Evolutionary conservation across 139 green algal genomes (phyloP).

Genomic region (Chlorella sp.): DNA sequence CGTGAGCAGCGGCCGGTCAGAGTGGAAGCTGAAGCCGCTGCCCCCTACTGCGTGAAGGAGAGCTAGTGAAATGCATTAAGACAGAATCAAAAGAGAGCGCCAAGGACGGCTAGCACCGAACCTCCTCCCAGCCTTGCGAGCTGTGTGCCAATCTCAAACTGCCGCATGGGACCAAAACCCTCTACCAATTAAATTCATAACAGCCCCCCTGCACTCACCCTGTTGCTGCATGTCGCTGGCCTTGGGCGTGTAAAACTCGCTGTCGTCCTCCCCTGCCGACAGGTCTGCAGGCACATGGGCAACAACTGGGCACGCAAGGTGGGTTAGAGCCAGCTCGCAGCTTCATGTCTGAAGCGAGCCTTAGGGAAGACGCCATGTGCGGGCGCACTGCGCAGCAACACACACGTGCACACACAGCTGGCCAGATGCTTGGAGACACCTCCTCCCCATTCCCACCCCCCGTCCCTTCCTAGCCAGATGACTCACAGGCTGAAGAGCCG

Average conservation of each 20-base stretch:
- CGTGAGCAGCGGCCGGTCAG: slow-evolving; percentile 11
- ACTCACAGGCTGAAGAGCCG: slow-evolving; percentile 21
- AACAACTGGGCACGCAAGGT: not conserved
- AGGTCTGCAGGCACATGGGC: slow-evolving; percentile 6
- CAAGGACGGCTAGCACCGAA: too few species aligned
- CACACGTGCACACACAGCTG: too few species aligned
- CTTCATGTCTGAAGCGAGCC: too few species aligned
- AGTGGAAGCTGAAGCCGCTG: slow-evolving; percentile 30
- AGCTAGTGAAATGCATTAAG: not conserved
- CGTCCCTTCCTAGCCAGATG: too few species aligned
- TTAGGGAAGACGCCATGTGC: too few species aligned
- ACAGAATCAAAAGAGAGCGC: too few species aligned
- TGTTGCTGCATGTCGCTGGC: not conserved
- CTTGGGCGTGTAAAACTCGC: slow-evolving; percentile 27
- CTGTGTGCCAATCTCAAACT: not conserved
- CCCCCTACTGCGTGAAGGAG: not conserved
- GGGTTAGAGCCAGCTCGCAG: too few species aligned
- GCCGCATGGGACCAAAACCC: too few species aligned
- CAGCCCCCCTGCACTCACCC: not conserved
- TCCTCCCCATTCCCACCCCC: too few species aligned
- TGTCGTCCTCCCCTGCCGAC: slow-evolving; percentile 21
- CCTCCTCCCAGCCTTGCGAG: not conserved
- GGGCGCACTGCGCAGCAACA: too few species aligned
- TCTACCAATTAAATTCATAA: too few species aligned
- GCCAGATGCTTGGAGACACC: too few species aligned